Percentiles rank a stretch among this genome's conserved stretches.
These are phyloP conservation scores for Pyrenochaeta sp. DNA, from an alignment of 2,329 filamentous ascomycete genomes.

Conservation along the genomic window DNA sequence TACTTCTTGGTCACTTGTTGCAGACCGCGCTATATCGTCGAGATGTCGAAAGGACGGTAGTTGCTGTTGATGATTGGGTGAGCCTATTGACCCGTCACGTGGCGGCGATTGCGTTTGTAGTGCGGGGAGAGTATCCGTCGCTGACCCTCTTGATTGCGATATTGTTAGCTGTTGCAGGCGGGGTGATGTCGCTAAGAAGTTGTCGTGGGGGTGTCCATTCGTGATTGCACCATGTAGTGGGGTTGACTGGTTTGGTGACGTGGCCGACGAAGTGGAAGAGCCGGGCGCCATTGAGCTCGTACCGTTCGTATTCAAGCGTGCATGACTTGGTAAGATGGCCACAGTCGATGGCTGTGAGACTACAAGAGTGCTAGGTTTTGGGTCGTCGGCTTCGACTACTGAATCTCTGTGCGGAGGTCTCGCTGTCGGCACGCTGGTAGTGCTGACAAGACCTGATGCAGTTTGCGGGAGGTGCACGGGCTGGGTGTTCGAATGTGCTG, in stretches of 20 bases:
- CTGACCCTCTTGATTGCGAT: slow-evolving; percentile 36
- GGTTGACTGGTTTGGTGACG: slow-evolving; percentile 15
- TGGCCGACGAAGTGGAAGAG: slow-evolving; percentile 15
- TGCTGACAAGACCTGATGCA: slow-evolving; percentile 24
- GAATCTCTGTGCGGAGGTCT: slow-evolving; percentile 26
- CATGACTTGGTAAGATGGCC: slow-evolving; percentile 10
- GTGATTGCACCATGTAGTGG: slow-evolving; percentile 28
- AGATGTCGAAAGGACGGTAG: slow-evolving; percentile 47
- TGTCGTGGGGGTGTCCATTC: slow-evolving; percentile 30
- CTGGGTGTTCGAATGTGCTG: slow-evolving; percentile 12
- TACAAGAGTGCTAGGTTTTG: slow-evolving; percentile 8
- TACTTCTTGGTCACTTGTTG: slow-evolving; percentile 41
- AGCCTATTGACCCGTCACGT: slow-evolving; percentile 35
- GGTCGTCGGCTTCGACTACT: slow-evolving; percentile 24
- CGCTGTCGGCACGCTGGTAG: slow-evolving; percentile 11
- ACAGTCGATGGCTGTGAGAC: slow-evolving; percentile 16
- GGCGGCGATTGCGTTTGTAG: slow-evolving; percentile 46
- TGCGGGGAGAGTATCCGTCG: slow-evolving; percentile 45
- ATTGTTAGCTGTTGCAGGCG: slow-evolving; percentile 45
- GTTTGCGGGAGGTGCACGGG: slow-evolving; percentile 23
- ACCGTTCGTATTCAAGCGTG: slow-evolving; percentile 11
- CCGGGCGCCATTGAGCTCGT: slow-evolving; percentile 8
- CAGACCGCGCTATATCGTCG: slow-evolving; percentile 45
- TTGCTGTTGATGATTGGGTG: slow-evolving; percentile 39
- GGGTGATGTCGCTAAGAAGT: slow-evolving; percentile 37